Base-by-base conservation (phyloP, 805 yeast species). In the Barnettozyma californica region DNA sequence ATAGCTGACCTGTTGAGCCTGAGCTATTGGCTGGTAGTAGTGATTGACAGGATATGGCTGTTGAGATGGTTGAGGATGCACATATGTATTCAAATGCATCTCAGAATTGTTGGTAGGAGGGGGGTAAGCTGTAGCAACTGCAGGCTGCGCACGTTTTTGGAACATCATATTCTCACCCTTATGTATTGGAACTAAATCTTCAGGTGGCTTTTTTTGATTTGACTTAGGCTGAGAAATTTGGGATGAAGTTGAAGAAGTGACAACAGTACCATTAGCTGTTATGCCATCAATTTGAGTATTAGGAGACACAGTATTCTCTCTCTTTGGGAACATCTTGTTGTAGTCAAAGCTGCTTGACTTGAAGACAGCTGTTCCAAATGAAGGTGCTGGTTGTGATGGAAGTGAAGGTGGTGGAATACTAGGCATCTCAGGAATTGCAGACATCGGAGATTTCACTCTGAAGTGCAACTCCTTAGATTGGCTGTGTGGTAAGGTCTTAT, bases 321-420 rank as follows among this genome's bases (percentile, higher is more conserved):
- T 36, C 19, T 55, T 47, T 13, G 45, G 64, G 20, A 52, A 41
- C 31, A 52, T 41, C 27, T 43, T 49, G 2, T 39, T n/a, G 16
- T 50, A 51, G 31, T 51, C 54, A 44, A 50, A 51, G 40, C 2
- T 34, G 18, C 14, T 16, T 16, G 43, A 26, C 26, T 26, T 40
- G 34, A 40, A 40, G 8, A 9, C 21, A 25, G 33, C 13, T 16
- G 13, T 5, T 4, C 21, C n/a, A 14, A 40, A 27, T 3, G 53
- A 47, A 11, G 56, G 52, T 10, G 46, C 43, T 11, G 39, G 26
- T 11, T 33, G 46, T 21, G 53, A 44, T 13, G 59, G 53, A 10
- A 50, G 31, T 18, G 54, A 53, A 20, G 62, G 55, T 3, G 68
- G 64, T 9, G 61, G 53, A 4, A 55, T 49, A 4, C 65, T 61